These are phyloP conservation scores for Fusarium gaditjirri DNA, from an alignment of 2,329 filamentous ascomycete species.

Conservation along the genomic window DNA sequence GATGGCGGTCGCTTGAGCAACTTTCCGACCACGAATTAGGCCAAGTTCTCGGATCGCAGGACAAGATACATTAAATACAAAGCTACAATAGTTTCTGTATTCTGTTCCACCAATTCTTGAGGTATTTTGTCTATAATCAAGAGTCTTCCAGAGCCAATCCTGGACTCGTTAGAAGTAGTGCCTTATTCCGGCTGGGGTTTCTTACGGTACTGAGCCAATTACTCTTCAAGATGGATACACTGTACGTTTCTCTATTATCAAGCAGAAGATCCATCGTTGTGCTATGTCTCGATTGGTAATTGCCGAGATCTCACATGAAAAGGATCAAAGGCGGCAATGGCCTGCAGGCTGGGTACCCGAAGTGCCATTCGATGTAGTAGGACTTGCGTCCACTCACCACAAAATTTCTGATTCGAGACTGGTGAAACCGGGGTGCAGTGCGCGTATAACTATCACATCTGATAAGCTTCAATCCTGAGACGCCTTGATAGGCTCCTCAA, in stretches of 20 bases:
- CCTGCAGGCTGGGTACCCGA: neutral
- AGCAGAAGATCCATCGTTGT: rapidly evolving
- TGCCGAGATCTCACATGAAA: neutral
- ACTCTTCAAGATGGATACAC: neutral
- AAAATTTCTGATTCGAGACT: neutral
- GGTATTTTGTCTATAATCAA: rapidly evolving
- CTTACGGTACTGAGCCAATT: neutral
- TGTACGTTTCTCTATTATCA: no score
- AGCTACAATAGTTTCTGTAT: rapidly evolving
- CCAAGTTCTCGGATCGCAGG: no score
- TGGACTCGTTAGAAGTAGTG: no score
- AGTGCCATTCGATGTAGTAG: neutral
- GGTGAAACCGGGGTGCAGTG: neutral
- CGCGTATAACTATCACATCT: neutral
- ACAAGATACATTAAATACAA: neutral
- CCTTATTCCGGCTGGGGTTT: no score
- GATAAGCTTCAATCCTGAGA: neutral
- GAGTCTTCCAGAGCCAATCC: neutral
- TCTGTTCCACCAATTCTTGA: rapidly evolving
- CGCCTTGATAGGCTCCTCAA: neutral
- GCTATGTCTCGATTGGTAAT: neutral
- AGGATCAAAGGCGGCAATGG: neutral
- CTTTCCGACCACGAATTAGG: constrained; percentile 29
- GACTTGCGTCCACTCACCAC: neutral
- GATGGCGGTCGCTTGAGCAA: constrained; percentile 31